Base-by-base conservation (phyloP, 306 rosid genomes). In the Potentilla sterilis region DNA sequence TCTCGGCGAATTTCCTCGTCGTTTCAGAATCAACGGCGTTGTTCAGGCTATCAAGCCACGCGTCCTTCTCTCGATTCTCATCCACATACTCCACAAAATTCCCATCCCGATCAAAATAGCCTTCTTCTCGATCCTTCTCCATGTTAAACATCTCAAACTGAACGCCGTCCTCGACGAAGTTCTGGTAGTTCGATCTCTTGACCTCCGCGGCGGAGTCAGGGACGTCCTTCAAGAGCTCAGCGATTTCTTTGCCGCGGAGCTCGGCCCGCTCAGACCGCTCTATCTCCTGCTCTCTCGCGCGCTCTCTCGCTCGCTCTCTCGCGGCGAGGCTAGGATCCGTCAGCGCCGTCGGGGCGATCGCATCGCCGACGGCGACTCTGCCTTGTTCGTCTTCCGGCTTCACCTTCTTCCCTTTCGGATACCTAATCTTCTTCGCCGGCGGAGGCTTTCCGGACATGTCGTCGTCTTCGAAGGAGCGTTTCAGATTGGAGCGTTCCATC, bases 121-220 rank as follows among this genome's bases (percentile, higher is more conserved):
- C 99, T 86, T 90, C 97, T 75, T 94, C 98, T 79, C 95, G 89
- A 87, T 95, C 99, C 85, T 85, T 87, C 62, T 83, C 78, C 62
- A 95, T 86, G 85, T 92, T 95, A 86, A 95, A 95, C 66, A 97
- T 97, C 79, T 95, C 99, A 19, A 95, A 84, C 81, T 84, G 97
- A 85, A 95, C 81, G 73, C 97, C 99, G 24, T 90, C 96, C 16
- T 83, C 96, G 59, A 82, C 88, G 62, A 95, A 92, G 74, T 83
- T 86, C 22, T 65, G 83, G 48, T 49, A 38, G 8, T 46, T 76
- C 79, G 46, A 79, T 47, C 82, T 97, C 93, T 47, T 73, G 37
- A 80, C 89, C 81, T 95, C 97, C 51, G 90, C 99, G 6, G 82
- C 78, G 21, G 87, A 84, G 10, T 78, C 86, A 12, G 35, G 28